Evolutionary conservation across 2,329 filamentous ascomycete species (phyloP), one percentile per base, ranked within the genome.

Genomic region (Aspergillus arachidicola): DNA sequence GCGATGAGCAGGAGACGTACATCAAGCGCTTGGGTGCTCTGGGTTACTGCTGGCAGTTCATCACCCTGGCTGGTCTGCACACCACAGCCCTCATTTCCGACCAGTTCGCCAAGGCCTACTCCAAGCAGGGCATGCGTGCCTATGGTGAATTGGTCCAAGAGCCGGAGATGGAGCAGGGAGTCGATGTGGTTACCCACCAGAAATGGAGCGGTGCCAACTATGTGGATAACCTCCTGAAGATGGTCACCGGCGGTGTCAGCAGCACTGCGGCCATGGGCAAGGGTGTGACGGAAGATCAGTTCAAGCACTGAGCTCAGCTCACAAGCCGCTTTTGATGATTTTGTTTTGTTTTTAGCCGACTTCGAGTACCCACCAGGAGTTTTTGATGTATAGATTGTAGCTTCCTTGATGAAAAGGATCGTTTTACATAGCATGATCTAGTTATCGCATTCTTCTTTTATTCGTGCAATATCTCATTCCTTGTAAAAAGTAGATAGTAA

Each of bases 31-130:
- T 99, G 46, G 93, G 89, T 65, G 75, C 83, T 66, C 87, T 99
- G 56, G 95, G 95, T 67, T 99, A 99, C 87, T 96, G 93, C 87
- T 99, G 95, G 95, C 95, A 99, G 81, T 99, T 99, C 85, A 99
- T 99, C 84, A 99, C 95, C n/a, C 88, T 99, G 54, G 95, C 94
- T 6, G 95, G 95, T 70, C 86, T 99, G 76, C 95, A 99, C 85
- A 96, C 93, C 66, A 97, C 93, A 4, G 95, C 94, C 43, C 87
- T 99, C 59, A 96, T 97, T 82, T 90, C 90, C 73, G 89, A 98
- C 81, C 88, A 90, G 67, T 99, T 99, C 81, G 89, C 93, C 64
- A 87, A 88, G 76, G 92, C 92, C 56, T 99, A 91, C 78, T 85
- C 90, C 62, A 83, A 87, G 78, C 83, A 90, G 64, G 94, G 94